phyloP scores from a whole-genome alignment of 805 yeast genomes.

The Saccharomycopsis vini region DNA sequence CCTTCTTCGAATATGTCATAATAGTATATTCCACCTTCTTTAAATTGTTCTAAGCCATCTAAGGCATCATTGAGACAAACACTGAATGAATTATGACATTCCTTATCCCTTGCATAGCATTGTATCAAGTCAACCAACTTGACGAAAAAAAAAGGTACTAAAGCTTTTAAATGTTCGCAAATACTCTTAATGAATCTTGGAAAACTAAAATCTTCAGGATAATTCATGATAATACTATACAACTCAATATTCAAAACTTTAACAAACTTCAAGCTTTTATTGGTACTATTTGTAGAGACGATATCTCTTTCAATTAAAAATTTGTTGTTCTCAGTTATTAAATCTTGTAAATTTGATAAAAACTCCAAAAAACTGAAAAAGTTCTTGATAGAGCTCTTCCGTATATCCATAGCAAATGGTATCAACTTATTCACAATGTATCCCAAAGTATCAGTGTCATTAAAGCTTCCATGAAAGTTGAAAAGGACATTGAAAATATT shows the following conservation, averaged over 20 bases:
- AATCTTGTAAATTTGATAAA: slow-evolving; percentile 4
- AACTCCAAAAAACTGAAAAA: slow-evolving; percentile 7
- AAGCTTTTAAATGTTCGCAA: not conserved
- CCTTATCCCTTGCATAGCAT: not conserved
- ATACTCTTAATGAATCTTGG: not conserved
- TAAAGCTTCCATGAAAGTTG: not conserved
- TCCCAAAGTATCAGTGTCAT: not conserved
- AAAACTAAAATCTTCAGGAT: not conserved
- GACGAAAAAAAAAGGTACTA: slow-evolving; percentile 8
- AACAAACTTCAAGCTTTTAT: not conserved
- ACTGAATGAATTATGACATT: no score
- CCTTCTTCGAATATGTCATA: not conserved
- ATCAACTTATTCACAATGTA: not conserved
- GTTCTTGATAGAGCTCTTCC: not conserved
- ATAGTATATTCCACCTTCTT: slow-evolving; percentile 8
- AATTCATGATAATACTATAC: slow-evolving; percentile 1
- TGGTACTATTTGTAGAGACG: not conserved
- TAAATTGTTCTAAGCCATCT: not conserved
- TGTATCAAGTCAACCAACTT: not conserved
- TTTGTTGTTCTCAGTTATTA: slow-evolving; percentile 1
- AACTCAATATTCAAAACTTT: slow-evolving; percentile 2
- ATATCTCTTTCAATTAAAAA: not conserved
- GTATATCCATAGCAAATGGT: slow-evolving; percentile 2
- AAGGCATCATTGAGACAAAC: no score
- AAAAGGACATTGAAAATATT: no score